Percentiles rank a stretch among this genome's conserved stretches.
phyloP scores from a whole-genome alignment of 768 basidiomycete genomes.

The Daedaleopsis sinensis region DNA sequence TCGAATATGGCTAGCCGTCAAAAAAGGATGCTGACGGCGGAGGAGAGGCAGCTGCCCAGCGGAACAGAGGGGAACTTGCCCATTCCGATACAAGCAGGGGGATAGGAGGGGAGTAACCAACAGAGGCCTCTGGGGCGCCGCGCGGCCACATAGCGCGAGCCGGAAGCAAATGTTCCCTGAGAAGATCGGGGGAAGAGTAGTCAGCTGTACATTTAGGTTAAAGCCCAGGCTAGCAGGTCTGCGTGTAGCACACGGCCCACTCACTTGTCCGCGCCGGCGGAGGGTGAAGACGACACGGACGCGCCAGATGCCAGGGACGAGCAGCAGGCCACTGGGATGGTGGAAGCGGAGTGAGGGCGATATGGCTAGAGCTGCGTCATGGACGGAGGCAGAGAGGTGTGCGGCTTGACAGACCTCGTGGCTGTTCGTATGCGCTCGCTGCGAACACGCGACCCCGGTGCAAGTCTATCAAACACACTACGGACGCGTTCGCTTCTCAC shows the following conservation, averaged over 20 bases:
- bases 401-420: conserved; percentile 10
- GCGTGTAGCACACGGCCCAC: background rate
- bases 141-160: background rate
- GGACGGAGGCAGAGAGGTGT: background rate
- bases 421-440: background rate
- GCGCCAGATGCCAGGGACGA: background rate
- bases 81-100: background rate
- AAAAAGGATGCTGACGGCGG: background rate
- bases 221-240: conserved; percentile 16
- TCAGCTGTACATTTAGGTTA: conserved; percentile 22
- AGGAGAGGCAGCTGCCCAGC: background rate
- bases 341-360: background rate
- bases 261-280: conserved; percentile 2
- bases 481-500: conserved; percentile 14
- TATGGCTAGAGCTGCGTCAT: background rate
- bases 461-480: conserved; percentile 17
- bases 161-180: conserved; percentile 14
- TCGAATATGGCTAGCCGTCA: background rate
- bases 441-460: conserved; percentile 14
- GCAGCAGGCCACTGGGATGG: background rate
- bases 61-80: background rate
- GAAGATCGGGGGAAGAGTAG: conserved; percentile 9
- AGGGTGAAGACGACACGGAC: background rate
- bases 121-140: background rate
- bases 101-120: background rate